These are phyloP conservation scores for Russula earlei DNA, from an alignment of 768 basidiomycete genomes.

Conservation along the genomic window DNA sequence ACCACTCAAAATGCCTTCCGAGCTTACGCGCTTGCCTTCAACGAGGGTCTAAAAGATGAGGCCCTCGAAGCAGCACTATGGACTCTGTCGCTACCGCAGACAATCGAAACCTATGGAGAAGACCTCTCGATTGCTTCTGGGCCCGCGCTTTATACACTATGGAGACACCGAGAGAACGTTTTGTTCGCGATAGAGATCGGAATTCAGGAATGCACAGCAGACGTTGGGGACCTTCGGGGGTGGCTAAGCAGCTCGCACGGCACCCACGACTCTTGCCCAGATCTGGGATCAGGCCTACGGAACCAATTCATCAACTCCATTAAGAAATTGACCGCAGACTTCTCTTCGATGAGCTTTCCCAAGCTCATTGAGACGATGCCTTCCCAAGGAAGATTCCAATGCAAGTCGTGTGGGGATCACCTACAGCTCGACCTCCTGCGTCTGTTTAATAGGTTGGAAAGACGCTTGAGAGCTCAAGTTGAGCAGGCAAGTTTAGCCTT, in stretches of 20 bases:
- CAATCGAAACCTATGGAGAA: not conserved
- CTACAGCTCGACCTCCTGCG: not conserved
- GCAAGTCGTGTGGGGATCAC: not conserved
- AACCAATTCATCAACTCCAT: not conserved
- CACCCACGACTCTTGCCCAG: too few species aligned
- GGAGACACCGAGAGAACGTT: not conserved
- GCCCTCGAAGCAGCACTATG: not conserved
- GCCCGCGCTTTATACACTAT: not conserved
- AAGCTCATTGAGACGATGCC: not conserved
- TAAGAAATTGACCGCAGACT: not conserved
- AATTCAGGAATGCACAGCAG: not conserved
- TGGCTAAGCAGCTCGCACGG: not conserved
- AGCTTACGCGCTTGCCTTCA: not conserved
- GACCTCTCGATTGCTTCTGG: not conserved
- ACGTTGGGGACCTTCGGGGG: not conserved
- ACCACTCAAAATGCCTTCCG: slow-evolving; percentile 1
- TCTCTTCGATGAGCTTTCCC: not conserved
- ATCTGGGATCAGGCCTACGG: too few species aligned
- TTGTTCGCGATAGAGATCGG: not conserved
- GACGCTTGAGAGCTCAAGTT: not conserved
- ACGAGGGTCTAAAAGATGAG: not conserved
- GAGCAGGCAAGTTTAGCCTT: not conserved
- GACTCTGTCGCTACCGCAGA: not conserved
- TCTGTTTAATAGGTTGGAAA: not conserved
- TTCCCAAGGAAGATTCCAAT: not conserved